These are phyloP conservation scores for Mortierella hygrophila DNA, from an alignment of 192 early-diverging fungal genomes.

Conservation along the genomic window DNA sequence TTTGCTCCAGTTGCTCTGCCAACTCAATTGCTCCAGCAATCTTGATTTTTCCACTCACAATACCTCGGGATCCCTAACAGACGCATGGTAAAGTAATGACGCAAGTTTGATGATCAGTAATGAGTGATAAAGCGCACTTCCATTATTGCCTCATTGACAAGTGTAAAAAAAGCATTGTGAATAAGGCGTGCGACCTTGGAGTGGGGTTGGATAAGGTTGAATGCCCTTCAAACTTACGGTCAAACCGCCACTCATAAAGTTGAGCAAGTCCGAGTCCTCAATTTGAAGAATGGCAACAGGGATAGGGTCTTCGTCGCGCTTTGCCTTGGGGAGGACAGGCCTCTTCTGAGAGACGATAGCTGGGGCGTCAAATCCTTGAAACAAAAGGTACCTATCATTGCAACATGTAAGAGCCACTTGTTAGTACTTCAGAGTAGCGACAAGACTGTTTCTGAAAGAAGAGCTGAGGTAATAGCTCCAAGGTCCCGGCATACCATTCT, in stretches of 20 bases:
- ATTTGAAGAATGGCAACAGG: slow-evolving; percentile 50
- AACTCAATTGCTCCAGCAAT: slow-evolving; percentile 53
- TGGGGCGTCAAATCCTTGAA: slow-evolving; percentile 48
- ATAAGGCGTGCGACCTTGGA: background rate
- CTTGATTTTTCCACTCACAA: slow-evolving; percentile 52
- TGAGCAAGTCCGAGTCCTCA: slow-evolving; percentile 48
- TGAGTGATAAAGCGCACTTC: too few species aligned
- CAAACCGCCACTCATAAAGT: slow-evolving; percentile 53
- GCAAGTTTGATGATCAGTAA: too few species aligned
- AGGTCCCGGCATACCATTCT: slow-evolving; percentile 19
- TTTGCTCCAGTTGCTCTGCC: slow-evolving; percentile 43
- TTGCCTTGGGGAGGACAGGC: slow-evolving; percentile 47
- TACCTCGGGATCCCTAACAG: slow-evolving; percentile 43
- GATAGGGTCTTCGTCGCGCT: slow-evolving; percentile 41
- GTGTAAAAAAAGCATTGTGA: too few species aligned
- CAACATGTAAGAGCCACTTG: too few species aligned
- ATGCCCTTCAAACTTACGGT: slow-evolving; percentile 15
- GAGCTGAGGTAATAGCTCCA: background rate
- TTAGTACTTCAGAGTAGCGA: background rate
- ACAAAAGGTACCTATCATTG: slow-evolving; percentile 31
- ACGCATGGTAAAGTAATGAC: background rate
- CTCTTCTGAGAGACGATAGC: slow-evolving; percentile 38
- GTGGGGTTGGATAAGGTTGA: background rate
- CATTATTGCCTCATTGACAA: too few species aligned
- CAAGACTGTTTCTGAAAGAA: background rate